phyloP scores from a whole-genome alignment of 2,329 filamentous ascomycete genomes.

The Clarireedia monteithiana region DNA sequence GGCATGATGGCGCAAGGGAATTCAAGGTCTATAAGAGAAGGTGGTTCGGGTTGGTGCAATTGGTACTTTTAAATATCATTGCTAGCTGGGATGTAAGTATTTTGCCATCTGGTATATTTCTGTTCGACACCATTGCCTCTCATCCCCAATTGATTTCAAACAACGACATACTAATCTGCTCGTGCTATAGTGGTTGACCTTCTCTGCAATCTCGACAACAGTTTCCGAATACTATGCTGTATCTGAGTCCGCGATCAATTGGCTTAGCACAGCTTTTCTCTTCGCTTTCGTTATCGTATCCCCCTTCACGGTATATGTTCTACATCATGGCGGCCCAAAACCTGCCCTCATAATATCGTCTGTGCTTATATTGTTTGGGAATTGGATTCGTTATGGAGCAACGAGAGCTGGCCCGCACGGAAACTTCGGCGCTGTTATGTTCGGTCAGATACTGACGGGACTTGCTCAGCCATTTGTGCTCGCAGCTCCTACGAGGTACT shows the following conservation, averaged over 20 bases:
- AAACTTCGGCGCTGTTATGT: constrained; percentile 70
- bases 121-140: neutral
- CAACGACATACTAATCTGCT: constrained; percentile 7
- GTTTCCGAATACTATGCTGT: constrained; percentile 71
- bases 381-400: constrained; percentile 85
- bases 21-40: constrained; percentile 70
- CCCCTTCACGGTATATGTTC: constrained; percentile 66
- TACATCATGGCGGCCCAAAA: constrained; percentile 72
- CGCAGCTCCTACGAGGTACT: constrained; percentile 81
- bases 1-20: neutral
- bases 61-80: constrained; percentile 84
- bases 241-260: constrained; percentile 73
- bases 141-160: neutral
- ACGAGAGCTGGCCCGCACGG: constrained; percentile 46
- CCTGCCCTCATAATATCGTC: constrained; percentile 67
- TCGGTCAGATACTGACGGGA: constrained; percentile 85
- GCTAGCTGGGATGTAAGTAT: constrained; percentile 88
- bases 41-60: constrained; percentile 78
- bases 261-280: constrained; percentile 82
- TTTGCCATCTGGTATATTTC: neutral
- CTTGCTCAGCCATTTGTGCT: constrained; percentile 89
- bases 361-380: constrained; percentile 68
- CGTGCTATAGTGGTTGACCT: constrained; percentile 74
- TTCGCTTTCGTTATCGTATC: constrained; percentile 72
- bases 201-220: constrained; percentile 71